A percentile compares a stretch with the other conserved stretches of the same genome.
These are phyloP conservation scores for Pythium aristosporum DNA, from an alignment of 352 stramenopile genomes.

Conservation along the genomic window DNA sequence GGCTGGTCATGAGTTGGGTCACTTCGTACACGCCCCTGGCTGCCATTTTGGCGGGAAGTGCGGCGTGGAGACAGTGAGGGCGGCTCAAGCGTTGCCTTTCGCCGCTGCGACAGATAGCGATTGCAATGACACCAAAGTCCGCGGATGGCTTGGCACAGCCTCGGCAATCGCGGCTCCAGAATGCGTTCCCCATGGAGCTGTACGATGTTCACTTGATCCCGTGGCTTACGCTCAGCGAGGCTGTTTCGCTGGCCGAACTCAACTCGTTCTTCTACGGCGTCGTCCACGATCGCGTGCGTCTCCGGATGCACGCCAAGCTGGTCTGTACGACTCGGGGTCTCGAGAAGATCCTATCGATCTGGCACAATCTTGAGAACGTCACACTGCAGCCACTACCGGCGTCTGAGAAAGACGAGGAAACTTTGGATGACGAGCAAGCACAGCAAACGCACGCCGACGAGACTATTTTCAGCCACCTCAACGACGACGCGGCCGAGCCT, in stretches of 20 bases:
- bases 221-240: slow-evolving; percentile 56
- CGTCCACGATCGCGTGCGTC: slow-evolving; percentile 44
- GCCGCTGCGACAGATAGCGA: not conserved
- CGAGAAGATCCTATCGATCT: slow-evolving; percentile 36
- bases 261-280: slow-evolving; percentile 50
- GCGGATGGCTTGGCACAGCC: not conserved
- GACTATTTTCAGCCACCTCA: slow-evolving; percentile 22
- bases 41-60: too few relatives aligned
- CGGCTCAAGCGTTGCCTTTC: not conserved
- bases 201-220: slow-evolving; percentile 53
- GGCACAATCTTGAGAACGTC: slow-evolving; percentile 58
- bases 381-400: slow-evolving; percentile 49
- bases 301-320: slow-evolving; percentile 45
- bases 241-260: slow-evolving; percentile 52
- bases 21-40: too few relatives aligned
- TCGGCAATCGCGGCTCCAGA: slow-evolving; percentile 1
- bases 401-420: slow-evolving; percentile 4
- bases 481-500: slow-evolving; percentile 1
- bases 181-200: slow-evolving; percentile 37
- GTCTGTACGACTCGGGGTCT: slow-evolving; percentile 7
- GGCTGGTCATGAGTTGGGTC: too few relatives aligned
- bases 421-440: not conserved
- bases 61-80: too few relatives aligned
- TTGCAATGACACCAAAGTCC: not conserved
- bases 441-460: slow-evolving; percentile 2